Percentiles rank a stretch among this genome's conserved stretches.
phyloP scores from a whole-genome alignment of 441 rosid genomes.

The Raphanus hybrid region DNA sequence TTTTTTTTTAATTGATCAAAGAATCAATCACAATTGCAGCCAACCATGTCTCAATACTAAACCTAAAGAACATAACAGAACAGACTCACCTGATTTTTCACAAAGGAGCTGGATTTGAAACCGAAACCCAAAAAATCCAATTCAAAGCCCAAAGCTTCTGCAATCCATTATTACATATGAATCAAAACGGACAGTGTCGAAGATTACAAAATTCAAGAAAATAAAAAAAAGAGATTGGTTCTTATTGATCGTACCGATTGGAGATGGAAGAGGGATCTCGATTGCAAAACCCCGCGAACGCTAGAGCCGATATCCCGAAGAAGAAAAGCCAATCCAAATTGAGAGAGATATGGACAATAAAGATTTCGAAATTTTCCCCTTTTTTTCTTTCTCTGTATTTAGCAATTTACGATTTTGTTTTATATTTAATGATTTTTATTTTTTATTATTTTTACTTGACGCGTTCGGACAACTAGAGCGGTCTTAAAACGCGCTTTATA shows the following conservation, averaged over 20 bases:
- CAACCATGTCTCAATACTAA: slow-evolving; percentile 3
- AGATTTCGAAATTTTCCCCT: slow-evolving; percentile 21
- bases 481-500: neutral
- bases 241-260: slow-evolving; percentile 28
- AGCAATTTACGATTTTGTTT: too few species aligned
- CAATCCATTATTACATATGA: neutral
- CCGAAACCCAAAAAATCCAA: slow-evolving; percentile 40
- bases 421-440: too few species aligned
- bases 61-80: neutral
- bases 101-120: slow-evolving; percentile 35
- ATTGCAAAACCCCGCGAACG: slow-evolving; percentile 23
- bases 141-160: slow-evolving; percentile 40
- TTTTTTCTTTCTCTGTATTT: slow-evolving; percentile 6
- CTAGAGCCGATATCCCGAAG: neutral
- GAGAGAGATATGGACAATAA: slow-evolving; percentile 24
- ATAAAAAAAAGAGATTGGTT: neutral
- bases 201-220: neutral
- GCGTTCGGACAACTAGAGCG: neutral
- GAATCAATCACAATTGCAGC: slow-evolving; percentile 21
- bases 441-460: neutral
- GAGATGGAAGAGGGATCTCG: slow-evolving; percentile 26
- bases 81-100: slow-evolving; percentile 27
- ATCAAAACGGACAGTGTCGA: neutral
- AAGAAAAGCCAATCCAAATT: slow-evolving; percentile 22
- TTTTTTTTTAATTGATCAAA: neutral